These are phyloP conservation scores for Aspergillus fumigatus DNA, from an alignment of 2,329 filamentous ascomycete species.

Conservation along the genomic window DNA sequence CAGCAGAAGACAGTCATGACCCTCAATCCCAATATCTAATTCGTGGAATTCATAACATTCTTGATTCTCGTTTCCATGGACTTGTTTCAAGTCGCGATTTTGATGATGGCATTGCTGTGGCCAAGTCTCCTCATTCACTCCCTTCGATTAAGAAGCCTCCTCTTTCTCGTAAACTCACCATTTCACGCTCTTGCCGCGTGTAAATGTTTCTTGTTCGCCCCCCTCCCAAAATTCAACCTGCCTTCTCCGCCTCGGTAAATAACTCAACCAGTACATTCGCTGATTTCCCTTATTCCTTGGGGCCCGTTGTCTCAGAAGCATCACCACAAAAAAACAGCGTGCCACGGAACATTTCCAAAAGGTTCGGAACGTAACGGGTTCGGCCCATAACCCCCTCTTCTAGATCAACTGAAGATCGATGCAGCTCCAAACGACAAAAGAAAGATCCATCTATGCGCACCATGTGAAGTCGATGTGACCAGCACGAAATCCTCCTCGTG, in stretches of 20 bases:
- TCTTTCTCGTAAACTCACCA: constrained; percentile 9
- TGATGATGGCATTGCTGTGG: neutral
- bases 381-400: neutral
- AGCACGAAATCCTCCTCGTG: constrained; percentile 20
- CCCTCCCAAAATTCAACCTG: neutral
- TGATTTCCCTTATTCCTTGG: neutral
- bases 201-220: neutral
- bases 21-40: constrained; percentile 17
- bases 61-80: constrained; percentile 27
- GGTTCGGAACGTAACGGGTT: neutral
- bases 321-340: neutral
- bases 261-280: neutral
- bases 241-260: neutral
- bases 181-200: neutral
- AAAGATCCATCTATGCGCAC: constrained; percentile 1
- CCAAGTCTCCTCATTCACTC: neutral
- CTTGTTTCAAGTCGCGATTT: constrained; percentile 19
- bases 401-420: neutral
- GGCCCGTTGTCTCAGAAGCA: neutral
- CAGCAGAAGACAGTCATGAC: constrained; percentile 6
- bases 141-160: neutral
- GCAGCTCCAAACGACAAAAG: neutral
- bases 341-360: neutral
- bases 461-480: constrained; percentile 14
- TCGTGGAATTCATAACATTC: constrained; percentile 32